These are phyloP conservation scores for Lodderomyces pseudojiufengensis DNA, from an alignment of 1,139 yeast genomes.

Conservation along the genomic window DNA sequence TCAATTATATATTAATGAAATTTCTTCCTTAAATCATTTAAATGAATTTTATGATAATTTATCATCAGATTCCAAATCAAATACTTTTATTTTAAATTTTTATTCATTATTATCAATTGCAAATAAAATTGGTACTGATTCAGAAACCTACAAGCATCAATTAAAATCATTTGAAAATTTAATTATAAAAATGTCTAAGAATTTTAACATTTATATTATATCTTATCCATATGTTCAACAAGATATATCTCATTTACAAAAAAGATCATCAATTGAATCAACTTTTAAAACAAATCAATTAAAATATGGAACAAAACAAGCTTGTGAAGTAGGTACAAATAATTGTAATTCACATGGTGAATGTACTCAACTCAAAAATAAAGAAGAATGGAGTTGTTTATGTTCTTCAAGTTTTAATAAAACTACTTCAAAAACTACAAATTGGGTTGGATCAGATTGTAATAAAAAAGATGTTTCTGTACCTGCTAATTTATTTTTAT, in stretches of 20 bases:
- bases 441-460: constrained; percentile 68
- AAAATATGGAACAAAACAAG: constrained; percentile 40
- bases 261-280: constrained; percentile 19
- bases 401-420: constrained; percentile 52
- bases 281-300: constrained; percentile 1
- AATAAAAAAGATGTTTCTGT: constrained; percentile 62
- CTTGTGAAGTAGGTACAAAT: constrained; percentile 51
- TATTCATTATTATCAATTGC: constrained; percentile 41
- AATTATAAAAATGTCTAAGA: constrained; percentile 24
- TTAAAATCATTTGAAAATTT: constrained; percentile 24
- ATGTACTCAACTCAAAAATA: constrained; percentile 20
- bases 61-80: no score
- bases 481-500: constrained; percentile 62
- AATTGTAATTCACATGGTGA: constrained; percentile 64
- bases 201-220: constrained; percentile 31
- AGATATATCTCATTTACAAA: constrained; percentile 12
- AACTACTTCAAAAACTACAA: constrained; percentile 47
- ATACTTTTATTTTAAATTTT: constrained; percentile 29
- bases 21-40: constrained; percentile 44
- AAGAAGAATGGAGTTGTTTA: constrained; percentile 46
- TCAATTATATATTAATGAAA: constrained; percentile 43
- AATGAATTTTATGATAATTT: constrained; percentile 18
- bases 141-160: constrained; percentile 39
- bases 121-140: constrained; percentile 38
- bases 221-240: constrained; percentile 22